Evolutionary conservation across 73 alveolate species (phyloP), one percentile per base, ranked within the genome.

Genomic region (Paramecium caudatum): DNA sequence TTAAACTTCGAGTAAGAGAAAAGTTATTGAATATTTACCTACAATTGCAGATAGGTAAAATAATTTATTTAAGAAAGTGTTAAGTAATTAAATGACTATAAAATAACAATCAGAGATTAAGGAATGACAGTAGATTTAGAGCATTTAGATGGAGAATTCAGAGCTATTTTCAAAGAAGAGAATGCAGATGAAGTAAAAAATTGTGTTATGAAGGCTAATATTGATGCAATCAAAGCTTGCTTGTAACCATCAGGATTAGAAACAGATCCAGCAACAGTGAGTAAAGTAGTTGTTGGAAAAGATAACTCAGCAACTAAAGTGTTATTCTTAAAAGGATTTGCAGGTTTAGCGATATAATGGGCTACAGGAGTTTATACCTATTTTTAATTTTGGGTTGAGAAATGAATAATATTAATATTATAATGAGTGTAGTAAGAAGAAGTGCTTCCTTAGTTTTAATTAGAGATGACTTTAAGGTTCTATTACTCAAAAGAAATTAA

Each of bases 361-460:
- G 80, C 80, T 0, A 39, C 48, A 6, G 48, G 48, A n/a, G n/a
- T n/a, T n/a, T n/a, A n/a, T n/a, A n/a, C n/a, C n/a, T n/a, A n/a
- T n/a, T n/a, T n/a, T n/a, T n/a, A n/a, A n/a, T n/a, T n/a, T n/a
- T n/a, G n/a, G n/a, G n/a, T n/a, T n/a, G n/a, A n/a, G n/a, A n/a
- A n/a, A n/a, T n/a, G n/a, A n/a, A n/a, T n/a, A n/a, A n/a, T n/a
- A 3, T 55, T 55, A 49, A 1, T 5, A 55, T 9, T 23, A 23
- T 9, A 5, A 55, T 55, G 80, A 55, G 80, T 21, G n/a, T 55
- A 27, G 23, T 37, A 27, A 65, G 83, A 65, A 33, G 49, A 16
- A 65, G 83, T 32, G 83, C 83, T 33, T 8, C 83, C 1, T 36
- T 65, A 33, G 34, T 65, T 65, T 3, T 30, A 5, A 65, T 65